phyloP scores from a whole-genome alignment of 2,329 filamentous ascomycete species.

The Colletotrichum noveboracense region DNA sequence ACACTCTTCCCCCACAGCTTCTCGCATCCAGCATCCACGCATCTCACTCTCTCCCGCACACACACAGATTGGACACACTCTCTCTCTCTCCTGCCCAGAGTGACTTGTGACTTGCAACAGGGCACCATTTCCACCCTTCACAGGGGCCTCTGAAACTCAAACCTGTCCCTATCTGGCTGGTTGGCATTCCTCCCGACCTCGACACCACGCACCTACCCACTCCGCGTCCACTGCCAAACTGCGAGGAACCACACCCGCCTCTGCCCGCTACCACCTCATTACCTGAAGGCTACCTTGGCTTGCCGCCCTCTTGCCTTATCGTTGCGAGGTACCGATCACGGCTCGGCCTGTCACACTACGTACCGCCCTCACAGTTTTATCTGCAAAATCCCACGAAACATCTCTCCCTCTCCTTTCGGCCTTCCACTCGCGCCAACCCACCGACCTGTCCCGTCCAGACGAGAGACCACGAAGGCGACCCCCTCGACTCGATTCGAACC shows the following conservation, averaged over 20 bases:
- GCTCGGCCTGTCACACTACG: slow-evolving; percentile 5
- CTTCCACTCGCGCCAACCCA: slow-evolving; percentile 10
- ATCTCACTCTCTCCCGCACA: background rate
- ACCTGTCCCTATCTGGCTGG: slow-evolving; percentile 20
- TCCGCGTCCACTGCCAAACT: background rate
- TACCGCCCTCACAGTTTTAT: slow-evolving; percentile 13
- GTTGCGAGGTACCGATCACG: background rate
- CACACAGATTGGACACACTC: background rate
- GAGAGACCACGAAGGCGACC: slow-evolving; percentile 6
- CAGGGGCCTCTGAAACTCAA: slow-evolving; percentile 21
- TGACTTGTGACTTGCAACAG: background rate
- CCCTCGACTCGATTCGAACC: slow-evolving; percentile 4
- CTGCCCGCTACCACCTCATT: background rate
- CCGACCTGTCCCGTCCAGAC: background rate
- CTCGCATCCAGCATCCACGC: background rate
- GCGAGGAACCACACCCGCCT: background rate
- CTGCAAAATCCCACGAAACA: slow-evolving; percentile 20
- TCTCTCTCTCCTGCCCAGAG: background rate
- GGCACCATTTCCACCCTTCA: slow-evolving; percentile 2
- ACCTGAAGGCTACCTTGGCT: background rate
- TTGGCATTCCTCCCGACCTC: slow-evolving; percentile 2
- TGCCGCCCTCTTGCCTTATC: background rate
- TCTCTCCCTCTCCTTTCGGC: slow-evolving; percentile 12
- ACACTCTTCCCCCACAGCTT: background rate
- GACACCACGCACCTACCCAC: background rate